Conservation (phyloP, 345 rosid genomes). For the Sisymbrium irio region DNA sequence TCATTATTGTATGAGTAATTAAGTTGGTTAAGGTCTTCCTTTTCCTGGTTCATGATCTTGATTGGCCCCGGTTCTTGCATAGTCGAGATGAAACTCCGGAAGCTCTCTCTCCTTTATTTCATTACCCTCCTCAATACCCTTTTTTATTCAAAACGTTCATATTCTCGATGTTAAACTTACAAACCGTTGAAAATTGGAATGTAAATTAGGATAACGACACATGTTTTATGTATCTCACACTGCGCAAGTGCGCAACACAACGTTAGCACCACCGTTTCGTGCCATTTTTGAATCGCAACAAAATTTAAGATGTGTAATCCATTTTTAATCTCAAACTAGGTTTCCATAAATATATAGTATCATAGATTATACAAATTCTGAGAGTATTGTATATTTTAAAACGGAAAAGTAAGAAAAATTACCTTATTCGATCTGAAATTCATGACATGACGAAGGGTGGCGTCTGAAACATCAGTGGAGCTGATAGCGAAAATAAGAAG, state of each 20-base stretch:
- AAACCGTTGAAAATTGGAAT: not conserved
- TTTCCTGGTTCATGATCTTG: conserved; percentile 41
- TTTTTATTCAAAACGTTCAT: not conserved
- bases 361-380: not conserved
- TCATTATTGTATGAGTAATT: not conserved
- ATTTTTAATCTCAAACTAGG: not conserved
- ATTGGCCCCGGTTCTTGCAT: conserved; percentile 40
- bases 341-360: not conserved
- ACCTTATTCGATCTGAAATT: conserved; percentile 14
- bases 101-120: conserved; percentile 26
- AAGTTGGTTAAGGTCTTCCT: conserved; percentile 35
- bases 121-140: not conserved
- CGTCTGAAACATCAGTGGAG: conserved; percentile 26
- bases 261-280: not conserved
- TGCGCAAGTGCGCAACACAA: not conserved
- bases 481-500: conserved; percentile 17
- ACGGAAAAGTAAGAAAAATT: not conserved
- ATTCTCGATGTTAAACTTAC: not conserved
- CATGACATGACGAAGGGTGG: conserved; percentile 17
- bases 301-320: not conserved
- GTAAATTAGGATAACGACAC: not conserved
- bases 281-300: not conserved
- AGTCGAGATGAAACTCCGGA: conserved; percentile 36
- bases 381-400: not conserved
- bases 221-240: not conserved